These are phyloP conservation scores for Annulohypoxylon bovei DNA, from an alignment of 495 filamentous ascomycete species.

Conservation along the genomic window DNA sequence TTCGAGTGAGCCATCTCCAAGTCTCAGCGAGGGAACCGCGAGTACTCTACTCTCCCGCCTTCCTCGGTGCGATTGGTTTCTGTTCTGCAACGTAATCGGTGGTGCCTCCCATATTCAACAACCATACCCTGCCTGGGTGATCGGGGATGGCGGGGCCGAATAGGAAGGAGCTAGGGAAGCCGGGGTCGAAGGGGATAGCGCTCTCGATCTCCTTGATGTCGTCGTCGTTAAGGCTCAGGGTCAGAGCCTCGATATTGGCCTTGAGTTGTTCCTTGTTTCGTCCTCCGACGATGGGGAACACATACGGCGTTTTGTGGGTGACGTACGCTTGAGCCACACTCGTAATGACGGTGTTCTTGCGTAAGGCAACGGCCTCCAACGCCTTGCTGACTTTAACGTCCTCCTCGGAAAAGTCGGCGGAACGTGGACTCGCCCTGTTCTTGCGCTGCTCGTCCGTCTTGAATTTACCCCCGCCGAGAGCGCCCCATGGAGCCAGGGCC, in stretches of 20 bases:
- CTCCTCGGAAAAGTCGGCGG: slow-evolving; percentile 31
- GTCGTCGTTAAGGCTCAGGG: slow-evolving; percentile 62
- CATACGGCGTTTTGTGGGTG: slow-evolving; percentile 75
- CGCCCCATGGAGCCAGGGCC: slow-evolving; percentile 71
- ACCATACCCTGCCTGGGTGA: slow-evolving; percentile 54
- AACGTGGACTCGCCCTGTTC: slow-evolving; percentile 37
- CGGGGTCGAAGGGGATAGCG: slow-evolving; percentile 68
- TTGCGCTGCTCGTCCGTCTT: slow-evolving; percentile 61
- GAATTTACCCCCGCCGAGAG: slow-evolving; percentile 71
- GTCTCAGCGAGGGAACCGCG: slow-evolving; percentile 23
- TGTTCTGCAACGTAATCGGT: slow-evolving; percentile 56
- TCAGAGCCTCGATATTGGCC: slow-evolving; percentile 73
- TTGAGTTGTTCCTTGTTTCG: slow-evolving; percentile 69
- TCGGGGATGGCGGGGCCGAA: slow-evolving; percentile 50
- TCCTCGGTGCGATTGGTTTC: slow-evolving; percentile 47
- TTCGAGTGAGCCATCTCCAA: slow-evolving; percentile 31
- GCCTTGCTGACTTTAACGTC: slow-evolving; percentile 64
- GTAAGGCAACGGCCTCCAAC: slow-evolving; percentile 67
- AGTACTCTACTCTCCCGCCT: slow-evolving; percentile 46
- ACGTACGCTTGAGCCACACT: slow-evolving; percentile 79
- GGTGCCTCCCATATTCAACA: slow-evolving; percentile 55
- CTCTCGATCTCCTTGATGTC: slow-evolving; percentile 73
- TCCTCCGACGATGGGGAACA: slow-evolving; percentile 78
- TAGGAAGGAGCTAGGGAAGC: slow-evolving; percentile 68
- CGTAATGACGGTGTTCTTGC: slow-evolving; percentile 62